Percentiles rank a stretch among this genome's conserved stretches.
Conservation (phyloP, 2,329 filamentous ascomycete species). For the Phaeosphaeria sp. region DNA sequence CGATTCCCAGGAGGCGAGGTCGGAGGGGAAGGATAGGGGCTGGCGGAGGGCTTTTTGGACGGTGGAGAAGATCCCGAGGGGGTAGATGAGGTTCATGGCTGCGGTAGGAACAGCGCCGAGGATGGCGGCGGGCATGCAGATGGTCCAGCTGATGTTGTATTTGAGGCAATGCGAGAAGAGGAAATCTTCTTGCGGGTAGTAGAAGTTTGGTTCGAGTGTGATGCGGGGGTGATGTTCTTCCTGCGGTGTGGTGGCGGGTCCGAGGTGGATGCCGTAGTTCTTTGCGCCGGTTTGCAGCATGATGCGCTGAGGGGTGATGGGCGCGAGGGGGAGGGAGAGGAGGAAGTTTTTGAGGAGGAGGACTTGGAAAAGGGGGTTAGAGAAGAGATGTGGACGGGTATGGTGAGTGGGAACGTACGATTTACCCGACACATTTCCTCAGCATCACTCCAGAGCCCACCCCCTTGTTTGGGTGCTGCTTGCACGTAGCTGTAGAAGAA, state of each 20-base stretch:
- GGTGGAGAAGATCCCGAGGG: constrained; percentile 59
- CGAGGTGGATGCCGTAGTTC: constrained; percentile 60
- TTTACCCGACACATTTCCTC: constrained; percentile 60
- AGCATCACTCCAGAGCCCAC: constrained; percentile 57
- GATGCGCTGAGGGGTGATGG: constrained; percentile 55
- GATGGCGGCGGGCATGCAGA: constrained; percentile 58
- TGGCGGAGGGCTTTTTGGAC: constrained; percentile 53
- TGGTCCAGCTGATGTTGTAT: constrained; percentile 52
- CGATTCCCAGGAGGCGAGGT: constrained; percentile 54
- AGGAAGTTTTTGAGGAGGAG: constrained; percentile 57
- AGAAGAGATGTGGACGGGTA: not conserved
- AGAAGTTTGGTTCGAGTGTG: constrained; percentile 60
- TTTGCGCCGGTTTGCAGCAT: constrained; percentile 61
- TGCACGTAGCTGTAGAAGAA: constrained; percentile 66
- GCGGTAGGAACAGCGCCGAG: constrained; percentile 58
- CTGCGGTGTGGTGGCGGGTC: constrained; percentile 52
- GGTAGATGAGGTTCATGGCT: constrained; percentile 59
- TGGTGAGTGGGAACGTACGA: constrained; percentile 15
- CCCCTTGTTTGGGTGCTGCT: constrained; percentile 53
- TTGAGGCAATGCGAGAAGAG: constrained; percentile 53
- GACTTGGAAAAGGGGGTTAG: constrained; percentile 8
- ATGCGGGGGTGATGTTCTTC: constrained; percentile 56
- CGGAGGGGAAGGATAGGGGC: constrained; percentile 54
- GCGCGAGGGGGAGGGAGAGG: not conserved
- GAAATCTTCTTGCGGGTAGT: constrained; percentile 62